Conservation (phyloP, 1,139 yeast species). For the Protomyces macrosporus region DNA sequence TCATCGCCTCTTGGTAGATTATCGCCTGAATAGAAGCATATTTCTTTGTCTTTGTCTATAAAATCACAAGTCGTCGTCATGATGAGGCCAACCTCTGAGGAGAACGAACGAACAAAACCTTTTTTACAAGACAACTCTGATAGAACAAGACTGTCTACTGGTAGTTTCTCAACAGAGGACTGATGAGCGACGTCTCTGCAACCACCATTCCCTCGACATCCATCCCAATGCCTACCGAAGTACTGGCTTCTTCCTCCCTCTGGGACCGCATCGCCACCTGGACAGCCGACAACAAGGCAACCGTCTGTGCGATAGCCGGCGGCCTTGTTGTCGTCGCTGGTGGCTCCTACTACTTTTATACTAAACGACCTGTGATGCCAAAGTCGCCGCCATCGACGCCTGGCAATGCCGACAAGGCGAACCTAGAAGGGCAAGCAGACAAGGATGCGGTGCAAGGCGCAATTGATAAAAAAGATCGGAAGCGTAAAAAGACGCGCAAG, state of each 20-base stretch:
- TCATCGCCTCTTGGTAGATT: conserved; percentile 10
- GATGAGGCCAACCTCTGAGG: no score
- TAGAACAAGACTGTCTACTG: not conserved
- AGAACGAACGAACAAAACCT: no score
- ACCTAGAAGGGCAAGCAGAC: not conserved
- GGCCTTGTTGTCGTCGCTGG: conserved; percentile 26
- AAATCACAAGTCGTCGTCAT: no score
- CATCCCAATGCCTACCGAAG: not conserved
- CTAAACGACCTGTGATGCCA: not conserved
- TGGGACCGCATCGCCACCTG: conserved; percentile 25
- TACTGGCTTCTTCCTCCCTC: conserved; percentile 1
- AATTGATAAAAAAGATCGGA: conserved; percentile 19
- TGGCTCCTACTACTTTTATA: conserved; percentile 24
- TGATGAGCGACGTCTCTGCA: not conserved
- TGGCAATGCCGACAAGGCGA: not conserved
- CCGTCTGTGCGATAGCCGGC: conserved; percentile 24
- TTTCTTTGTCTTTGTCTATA: no score
- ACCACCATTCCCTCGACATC: not conserved
- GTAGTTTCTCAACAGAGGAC: not conserved
- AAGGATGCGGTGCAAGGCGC: not conserved
- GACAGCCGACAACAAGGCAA: conserved; percentile 22
- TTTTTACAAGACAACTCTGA: no score
- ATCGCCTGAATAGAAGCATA: not conserved
- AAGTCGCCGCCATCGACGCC: not conserved
- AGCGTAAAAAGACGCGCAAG: conserved; percentile 24